Base-by-base conservation (phyloP, 192 early-diverging fungal genomes). In the Spinellus fusiger region DNA sequence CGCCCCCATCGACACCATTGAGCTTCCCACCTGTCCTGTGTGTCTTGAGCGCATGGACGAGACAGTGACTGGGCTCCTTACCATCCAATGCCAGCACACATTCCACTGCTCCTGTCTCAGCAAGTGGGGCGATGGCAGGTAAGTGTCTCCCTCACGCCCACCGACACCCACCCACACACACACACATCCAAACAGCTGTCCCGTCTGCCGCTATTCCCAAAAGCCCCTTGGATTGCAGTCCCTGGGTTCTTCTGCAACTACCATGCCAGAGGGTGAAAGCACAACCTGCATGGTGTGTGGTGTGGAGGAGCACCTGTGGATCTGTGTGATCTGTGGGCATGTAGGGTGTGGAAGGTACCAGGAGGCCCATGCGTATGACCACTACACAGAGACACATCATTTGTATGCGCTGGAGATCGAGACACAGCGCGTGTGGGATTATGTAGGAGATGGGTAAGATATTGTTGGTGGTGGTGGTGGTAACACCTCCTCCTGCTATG, bases 401-500 rank as follows among this genome's bases (percentile, higher is more conserved):
- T 71, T 91, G 5, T 99, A 94, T 69, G 81, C 93, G 16, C 70
- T 99, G 61, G 95, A 99, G 65, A 77, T 98, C 12, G 93, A 92
- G 51, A 98, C 93, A 12, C 96, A 99, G 73, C 71, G 92, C 2
- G 95, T 99, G 46, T 99, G 96, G 96, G 96, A 99, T 69, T 99
- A 99, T 75, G 88, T 84, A 1, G 91, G 95, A 5, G 96, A 99
- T 67, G 95, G 92, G 40, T 18, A 44, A 44, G 40, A n/a, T 9
- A 9, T 13, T 13, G 5, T 9, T 9, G 5, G 13, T 9, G 35
- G 35, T 9, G 13, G 35, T 37, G 5, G 5, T 37, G 7, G 35
- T 9, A 9, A 9, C 13, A 5, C 35, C n/a, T n/a, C n/a, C n/a
- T n/a, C n/a, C n/a, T n/a, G n/a, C n/a, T n/a, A n/a, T n/a, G n/a